phyloP scores from a whole-genome alignment of 306 rosid species.

The Trifolium pratense region DNA sequence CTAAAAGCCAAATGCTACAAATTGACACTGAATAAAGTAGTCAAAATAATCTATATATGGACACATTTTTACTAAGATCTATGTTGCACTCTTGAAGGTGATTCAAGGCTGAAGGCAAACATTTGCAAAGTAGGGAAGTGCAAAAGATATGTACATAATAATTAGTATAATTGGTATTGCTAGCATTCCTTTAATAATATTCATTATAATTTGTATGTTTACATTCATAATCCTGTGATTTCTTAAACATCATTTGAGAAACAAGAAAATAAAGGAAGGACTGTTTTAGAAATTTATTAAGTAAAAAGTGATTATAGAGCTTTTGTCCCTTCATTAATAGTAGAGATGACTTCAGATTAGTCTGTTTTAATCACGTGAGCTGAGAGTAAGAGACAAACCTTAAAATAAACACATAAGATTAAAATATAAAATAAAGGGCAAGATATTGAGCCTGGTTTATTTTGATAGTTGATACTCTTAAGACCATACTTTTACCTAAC shows the following conservation, averaged over 20 bases:
- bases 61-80: neutral
- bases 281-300: neutral
- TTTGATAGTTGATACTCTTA: slow-evolving; percentile 15
- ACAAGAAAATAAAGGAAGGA: slow-evolving; percentile 1
- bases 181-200: neutral
- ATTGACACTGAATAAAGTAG: slow-evolving; percentile 6
- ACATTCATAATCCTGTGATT: neutral
- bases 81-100: neutral
- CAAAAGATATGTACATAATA: neutral
- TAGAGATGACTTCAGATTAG: slow-evolving; percentile 14
- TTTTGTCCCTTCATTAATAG: slow-evolving; percentile 1
- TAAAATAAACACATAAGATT: neutral
- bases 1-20: neutral
- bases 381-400: neutral
- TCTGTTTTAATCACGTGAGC: slow-evolving; percentile 5
- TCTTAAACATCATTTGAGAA: neutral
- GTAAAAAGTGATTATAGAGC: neutral
- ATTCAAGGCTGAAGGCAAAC: neutral
- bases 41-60: slow-evolving; percentile 13
- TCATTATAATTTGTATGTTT: slow-evolving; percentile 1
- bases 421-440: neutral
- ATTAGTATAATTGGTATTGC: neutral
- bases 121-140: neutral
- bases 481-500: slow-evolving; percentile 12
- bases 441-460: slow-evolving; percentile 20